These are phyloP conservation scores for Porodaedalea pini DNA, from an alignment of 1,284 basidiomycete genomes.

Conservation along the genomic window DNA sequence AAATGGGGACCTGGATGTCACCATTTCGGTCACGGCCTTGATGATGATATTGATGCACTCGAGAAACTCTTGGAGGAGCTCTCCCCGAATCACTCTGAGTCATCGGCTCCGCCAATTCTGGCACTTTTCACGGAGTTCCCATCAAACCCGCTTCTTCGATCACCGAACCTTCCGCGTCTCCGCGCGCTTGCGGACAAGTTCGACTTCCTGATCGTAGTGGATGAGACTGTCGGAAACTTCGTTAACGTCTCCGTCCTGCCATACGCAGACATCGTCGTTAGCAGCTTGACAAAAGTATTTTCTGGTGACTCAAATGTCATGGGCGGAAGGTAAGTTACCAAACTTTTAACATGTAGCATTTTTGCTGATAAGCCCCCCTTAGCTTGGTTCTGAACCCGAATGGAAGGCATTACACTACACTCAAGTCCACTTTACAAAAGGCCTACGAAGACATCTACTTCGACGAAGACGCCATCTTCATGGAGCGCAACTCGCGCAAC, in stretches of 20 bases:
- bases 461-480: slow-evolving; percentile 90
- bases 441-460: slow-evolving; percentile 88
- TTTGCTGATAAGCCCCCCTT: slow-evolving; percentile 13
- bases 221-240: slow-evolving; percentile 97
- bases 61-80: slow-evolving; percentile 60
- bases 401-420: slow-evolving; percentile 58
- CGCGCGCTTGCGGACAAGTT: slow-evolving; percentile 84
- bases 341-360: slow-evolving; percentile 5
- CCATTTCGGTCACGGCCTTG: slow-evolving; percentile 83
- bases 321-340: slow-evolving; percentile 79
- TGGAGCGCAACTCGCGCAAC: slow-evolving; percentile 97
- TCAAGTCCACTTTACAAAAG: slow-evolving; percentile 60
- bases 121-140: slow-evolving; percentile 88
- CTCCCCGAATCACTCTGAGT: slow-evolving; percentile 34
- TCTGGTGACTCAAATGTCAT: slow-evolving; percentile 95
- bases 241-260: slow-evolving; percentile 92
- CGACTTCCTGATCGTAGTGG: slow-evolving; percentile 86
- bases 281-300: slow-evolving; percentile 93
- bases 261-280: slow-evolving; percentile 91
- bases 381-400: slow-evolving; percentile 87
- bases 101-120: slow-evolving; percentile 50
- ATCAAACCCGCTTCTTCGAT: slow-evolving; percentile 89
- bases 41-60: slow-evolving; percentile 73
- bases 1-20: slow-evolving; percentile 97
- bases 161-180: slow-evolving; percentile 77